phyloP scores from a whole-genome alignment of 345 rosid species.

The Brassica cretica region DNA sequence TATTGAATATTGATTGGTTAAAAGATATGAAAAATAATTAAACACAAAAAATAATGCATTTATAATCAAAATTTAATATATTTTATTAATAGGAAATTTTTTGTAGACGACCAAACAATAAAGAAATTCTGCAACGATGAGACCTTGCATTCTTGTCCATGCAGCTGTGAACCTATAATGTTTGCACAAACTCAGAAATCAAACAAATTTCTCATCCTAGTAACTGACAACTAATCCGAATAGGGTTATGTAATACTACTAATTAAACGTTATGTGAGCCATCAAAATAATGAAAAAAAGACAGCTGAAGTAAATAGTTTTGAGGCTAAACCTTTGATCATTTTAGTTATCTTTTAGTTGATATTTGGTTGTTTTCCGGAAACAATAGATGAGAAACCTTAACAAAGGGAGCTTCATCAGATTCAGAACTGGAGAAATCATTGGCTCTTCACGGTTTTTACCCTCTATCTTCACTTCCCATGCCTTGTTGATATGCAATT shows the following conservation, averaged over 20 bases:
- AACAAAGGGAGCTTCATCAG: slow-evolving; percentile 53
- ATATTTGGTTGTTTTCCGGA: slow-evolving; percentile 36
- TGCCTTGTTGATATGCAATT: slow-evolving; percentile 19
- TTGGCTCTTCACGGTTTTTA: slow-evolving; percentile 34
- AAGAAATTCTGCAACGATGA: slow-evolving; percentile 18
- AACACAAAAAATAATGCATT: no score
- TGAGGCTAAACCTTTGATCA: slow-evolving; percentile 12
- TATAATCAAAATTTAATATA: no score
- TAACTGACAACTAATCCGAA: not conserved
- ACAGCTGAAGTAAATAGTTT: not conserved
- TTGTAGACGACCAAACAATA: slow-evolving; percentile 23
- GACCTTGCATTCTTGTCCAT: slow-evolving; percentile 31
- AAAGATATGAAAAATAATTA: no score
- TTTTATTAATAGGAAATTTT: not conserved
- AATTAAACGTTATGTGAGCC: not conserved
- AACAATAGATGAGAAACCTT: slow-evolving; percentile 39
- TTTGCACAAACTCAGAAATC: slow-evolving; percentile 30
- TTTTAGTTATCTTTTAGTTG: slow-evolving; percentile 31
- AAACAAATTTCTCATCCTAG: slow-evolving; percentile 31
- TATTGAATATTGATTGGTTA: no score
- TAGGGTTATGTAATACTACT: no score
- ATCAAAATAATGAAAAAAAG: not conserved
- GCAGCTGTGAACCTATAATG: slow-evolving; percentile 32
- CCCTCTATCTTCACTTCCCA: slow-evolving; percentile 32
- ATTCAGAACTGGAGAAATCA: slow-evolving; percentile 36